Evolutionary conservation across 345 rosid genomes (phyloP).

Genomic region (Citrus mangshanensis): DNA sequence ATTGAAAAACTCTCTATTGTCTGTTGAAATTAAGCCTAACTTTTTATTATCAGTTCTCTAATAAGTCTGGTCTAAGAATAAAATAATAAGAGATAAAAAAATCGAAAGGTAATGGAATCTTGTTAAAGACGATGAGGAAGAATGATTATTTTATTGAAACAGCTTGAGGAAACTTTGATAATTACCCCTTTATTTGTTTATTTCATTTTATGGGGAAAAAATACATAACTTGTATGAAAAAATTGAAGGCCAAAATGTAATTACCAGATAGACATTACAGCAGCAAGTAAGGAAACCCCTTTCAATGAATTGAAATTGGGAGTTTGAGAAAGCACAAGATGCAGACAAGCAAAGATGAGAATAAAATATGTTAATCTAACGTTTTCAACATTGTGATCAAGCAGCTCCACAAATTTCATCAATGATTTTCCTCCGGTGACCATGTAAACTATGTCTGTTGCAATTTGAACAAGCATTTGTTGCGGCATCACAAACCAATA

Average conservation of each 20-base stretch:
- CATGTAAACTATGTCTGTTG: conserved; percentile 23
- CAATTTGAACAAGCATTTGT: conserved; percentile 25
- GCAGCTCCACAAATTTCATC: conserved; percentile 10
- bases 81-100: too few relatives aligned
- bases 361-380: conserved; percentile 22
- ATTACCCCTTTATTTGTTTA: too few relatives aligned
- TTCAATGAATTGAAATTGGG: conserved; percentile 29
- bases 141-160: neutral
- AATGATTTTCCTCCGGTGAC: conserved; percentile 26
- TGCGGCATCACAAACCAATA: conserved; percentile 32
- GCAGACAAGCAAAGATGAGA: conserved; percentile 13
- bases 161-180: neutral
- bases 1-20: too few relatives aligned
- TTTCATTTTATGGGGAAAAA: too few relatives aligned
- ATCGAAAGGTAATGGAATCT: too few relatives aligned
- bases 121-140: too few relatives aligned
- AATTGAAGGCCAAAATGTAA: neutral
- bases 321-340: conserved; percentile 26
- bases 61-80: too few relatives aligned
- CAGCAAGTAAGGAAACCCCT: conserved; percentile 25
- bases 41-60: too few relatives aligned
- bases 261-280: conserved; percentile 25
- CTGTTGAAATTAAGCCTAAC: too few relatives aligned
- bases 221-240: neutral
- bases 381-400: neutral